Conservation (phyloP, 805 yeast genomes). For the Pichia exigua region DNA sequence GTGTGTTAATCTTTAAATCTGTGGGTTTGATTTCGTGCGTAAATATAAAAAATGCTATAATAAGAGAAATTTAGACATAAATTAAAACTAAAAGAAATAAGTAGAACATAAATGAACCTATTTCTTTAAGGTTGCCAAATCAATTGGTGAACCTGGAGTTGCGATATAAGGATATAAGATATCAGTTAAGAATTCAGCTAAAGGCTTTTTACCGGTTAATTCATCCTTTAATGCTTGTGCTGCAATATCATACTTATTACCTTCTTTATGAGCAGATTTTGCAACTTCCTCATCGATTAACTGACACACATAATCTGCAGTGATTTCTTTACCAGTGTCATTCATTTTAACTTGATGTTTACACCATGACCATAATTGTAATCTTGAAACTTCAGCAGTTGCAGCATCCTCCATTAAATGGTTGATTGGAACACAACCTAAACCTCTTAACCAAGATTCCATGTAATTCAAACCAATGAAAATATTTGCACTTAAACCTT, state of each 20-base stretch:
- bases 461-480: constrained; percentile 72
- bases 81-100: background rate
- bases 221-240: constrained; percentile 67
- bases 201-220: constrained; percentile 55
- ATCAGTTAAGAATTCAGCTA: constrained; percentile 71
- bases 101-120: background rate
- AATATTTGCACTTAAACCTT: constrained; percentile 64
- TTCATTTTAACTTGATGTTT: constrained; percentile 55
- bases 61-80: background rate
- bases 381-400: constrained; percentile 79
- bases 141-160: constrained; percentile 33
- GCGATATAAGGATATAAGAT: constrained; percentile 68
- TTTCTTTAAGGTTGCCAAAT: constrained; percentile 24
- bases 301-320: constrained; percentile 49
- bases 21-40: background rate
- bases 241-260: constrained; percentile 62
- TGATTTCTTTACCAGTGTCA: constrained; percentile 50
- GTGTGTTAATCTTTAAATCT: background rate
- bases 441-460: constrained; percentile 80
- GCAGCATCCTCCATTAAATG: constrained; percentile 87
- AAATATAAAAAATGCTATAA: background rate
- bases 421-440: constrained; percentile 82
- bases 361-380: constrained; percentile 80
- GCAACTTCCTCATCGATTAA: constrained; percentile 57
- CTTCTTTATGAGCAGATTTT: constrained; percentile 44